Evolutionary conservation across 306 rosid species (phyloP), one percentile per base, ranked within the genome.

Genomic region (Quercus berberidifolia): DNA sequence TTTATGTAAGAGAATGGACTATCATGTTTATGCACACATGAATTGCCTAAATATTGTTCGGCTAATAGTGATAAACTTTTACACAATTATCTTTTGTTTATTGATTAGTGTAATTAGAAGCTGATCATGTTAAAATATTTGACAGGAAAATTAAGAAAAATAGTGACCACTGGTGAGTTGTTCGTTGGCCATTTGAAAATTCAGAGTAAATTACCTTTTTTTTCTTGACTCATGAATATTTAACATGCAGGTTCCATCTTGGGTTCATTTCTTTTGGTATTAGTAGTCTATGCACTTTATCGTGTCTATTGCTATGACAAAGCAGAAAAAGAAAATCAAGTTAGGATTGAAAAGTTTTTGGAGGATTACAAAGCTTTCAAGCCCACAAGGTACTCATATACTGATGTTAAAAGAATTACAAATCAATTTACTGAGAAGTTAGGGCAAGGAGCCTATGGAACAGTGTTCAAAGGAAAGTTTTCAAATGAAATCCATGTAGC

Each of bases 391-490:
- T 81, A 72, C 54, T 67, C 82, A 3, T 83, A 78, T 41, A 78
- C 55, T 0, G 87, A 86, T 67, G 68, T 86, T 58, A 81, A 75
- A 72, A 75, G 80, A 63, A 75, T 86, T 28, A 78, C 87, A 57
- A 81, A 81, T 70, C 81, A 70, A 9, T 83, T 86, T 67, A 77
- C 31, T 18, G 85, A 77, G 46, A 73, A 83, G 52, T 30, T 83
- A 18, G 87, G 87, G 5, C 69, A 71, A 49, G 78, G 87, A 33
- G 79, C 84, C 8, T 73, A 82, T 49, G 85, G 81, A 33, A 54
- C 49, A 43, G 74, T 81, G n/a, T 81, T 55, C 72, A 71, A 71
- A 75, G 85, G 88, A 70, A 75, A 56, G 43, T 57, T 81, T 23
- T 78, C 77, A 1, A 65, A 75, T 59, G 79, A 85, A 46, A 30